Evolutionary conservation across 345 rosid species (phyloP), one percentile per base, ranked within the genome.

Genomic region (Anacardium occidentale): DNA sequence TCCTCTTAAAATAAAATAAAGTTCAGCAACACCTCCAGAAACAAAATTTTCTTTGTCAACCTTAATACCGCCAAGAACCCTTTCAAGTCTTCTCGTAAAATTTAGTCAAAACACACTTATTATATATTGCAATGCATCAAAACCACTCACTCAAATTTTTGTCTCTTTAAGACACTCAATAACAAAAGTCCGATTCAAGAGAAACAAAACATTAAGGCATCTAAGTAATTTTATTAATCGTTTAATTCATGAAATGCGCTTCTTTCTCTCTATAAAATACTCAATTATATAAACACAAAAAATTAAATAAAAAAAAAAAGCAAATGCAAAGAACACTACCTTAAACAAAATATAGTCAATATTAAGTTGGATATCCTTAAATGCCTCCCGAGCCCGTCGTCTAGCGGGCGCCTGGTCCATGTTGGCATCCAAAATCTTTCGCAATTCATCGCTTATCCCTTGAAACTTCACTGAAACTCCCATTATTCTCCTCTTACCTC

Each of bases 341-440:
- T 89, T 91, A 71, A 96, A 88, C 64, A 96, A 84, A 51, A 96
- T 72, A 78, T 96, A 98, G 68, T 93, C 93, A 69, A 96, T 81
- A 45, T 83, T 81, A 57, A 87, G 89, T 78, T 93, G 98, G 56
- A 86, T 77, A 53, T 86, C 78, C 84, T 84, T 90, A 42, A 90
- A 90, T 11, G 96, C 91, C 34, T 92, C 89, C 22, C 98, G 96
- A 65, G 87, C 96, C 13, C 77, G 85, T 68, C 92, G 83, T 75
- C 99, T 86, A 26, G 89, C 92, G 0, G 89, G 82, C 62, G 82
- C 99, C 60, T 90, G 85, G 62, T 92, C 99, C 85, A 88, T 91
- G 40, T 84, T 72, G 24, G 88, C 89, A 60, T 82, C 81, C 66
- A 84, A 76, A 17, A 95, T 68, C 81, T 72, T 77, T 79, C 75